Conservation (phyloP, 345 rosid genomes). For the Euphorbia peplus region DNA sequence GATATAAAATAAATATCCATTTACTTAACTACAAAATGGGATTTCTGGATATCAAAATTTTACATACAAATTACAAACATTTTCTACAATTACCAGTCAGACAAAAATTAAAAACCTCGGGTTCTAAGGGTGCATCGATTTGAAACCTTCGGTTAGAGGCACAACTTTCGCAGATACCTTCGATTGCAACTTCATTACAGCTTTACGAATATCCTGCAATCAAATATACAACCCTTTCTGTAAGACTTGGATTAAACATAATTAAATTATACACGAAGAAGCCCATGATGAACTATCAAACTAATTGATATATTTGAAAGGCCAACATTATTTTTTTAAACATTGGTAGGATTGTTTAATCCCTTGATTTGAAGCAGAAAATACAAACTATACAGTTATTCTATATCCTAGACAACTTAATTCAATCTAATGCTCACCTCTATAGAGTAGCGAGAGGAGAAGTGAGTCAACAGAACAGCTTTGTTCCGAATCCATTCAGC, state of each 20-base stretch:
- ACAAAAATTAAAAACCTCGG: not conserved
- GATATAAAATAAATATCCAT: too few relatives aligned
- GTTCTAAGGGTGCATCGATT: conserved; percentile 50
- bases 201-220: conserved; percentile 79
- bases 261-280: not conserved
- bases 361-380: not conserved
- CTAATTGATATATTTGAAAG: not conserved
- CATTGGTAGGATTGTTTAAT: not conserved
- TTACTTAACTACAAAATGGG: not conserved
- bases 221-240: conserved; percentile 7
- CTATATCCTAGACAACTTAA: not conserved
- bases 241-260: not conserved
- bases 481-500: conserved; percentile 89
- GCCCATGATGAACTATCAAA: not conserved
- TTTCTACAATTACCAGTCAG: not conserved
- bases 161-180: conserved; percentile 82
- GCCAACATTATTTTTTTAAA: not conserved
- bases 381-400: not conserved
- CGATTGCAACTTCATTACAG: conserved; percentile 67
- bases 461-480: conserved; percentile 74
- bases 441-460: conserved; percentile 77
- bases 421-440: conserved; percentile 55
- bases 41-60: not conserved
- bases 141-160: conserved; percentile 89
- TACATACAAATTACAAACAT: conserved; percentile 6